phyloP scores from a whole-genome alignment of 2,329 filamentous ascomycete species.

The Pestalotiopsis sp. region DNA sequence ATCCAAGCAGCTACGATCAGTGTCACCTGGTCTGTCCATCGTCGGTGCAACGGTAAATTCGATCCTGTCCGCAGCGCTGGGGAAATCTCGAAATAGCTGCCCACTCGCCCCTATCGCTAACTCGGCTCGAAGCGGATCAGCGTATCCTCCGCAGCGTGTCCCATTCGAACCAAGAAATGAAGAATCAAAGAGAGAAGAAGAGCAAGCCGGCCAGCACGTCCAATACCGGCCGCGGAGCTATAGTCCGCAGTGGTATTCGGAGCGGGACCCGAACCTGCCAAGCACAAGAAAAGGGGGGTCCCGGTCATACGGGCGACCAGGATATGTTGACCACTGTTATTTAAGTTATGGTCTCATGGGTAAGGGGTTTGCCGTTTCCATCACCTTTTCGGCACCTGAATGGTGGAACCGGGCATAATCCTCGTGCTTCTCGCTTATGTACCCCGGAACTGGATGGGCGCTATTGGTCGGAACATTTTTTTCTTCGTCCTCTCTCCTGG shows the following conservation, averaged over 20 bases:
- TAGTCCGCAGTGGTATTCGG: conserved; percentile 4
- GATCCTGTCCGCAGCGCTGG: neutral
- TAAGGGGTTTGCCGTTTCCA: neutral
- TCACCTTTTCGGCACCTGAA: neutral
- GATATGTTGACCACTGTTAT: neutral
- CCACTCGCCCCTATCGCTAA: neutral
- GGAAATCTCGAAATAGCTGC: neutral
- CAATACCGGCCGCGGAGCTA: conserved; percentile 1
- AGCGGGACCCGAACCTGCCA: neutral
- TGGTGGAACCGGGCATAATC: neutral
- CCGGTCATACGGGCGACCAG: neutral
- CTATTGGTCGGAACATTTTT: neutral
- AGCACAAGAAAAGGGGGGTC: neutral
- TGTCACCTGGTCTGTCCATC: neutral
- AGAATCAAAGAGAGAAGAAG: neutral
- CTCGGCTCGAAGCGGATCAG: neutral
- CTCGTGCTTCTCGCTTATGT: neutral
- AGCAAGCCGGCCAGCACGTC: neutral
- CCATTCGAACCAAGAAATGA: neutral
- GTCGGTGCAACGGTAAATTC: neutral
- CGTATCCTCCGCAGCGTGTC: neutral
- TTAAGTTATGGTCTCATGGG: neutral
- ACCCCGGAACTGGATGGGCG: neutral
- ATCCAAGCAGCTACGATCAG: neutral
- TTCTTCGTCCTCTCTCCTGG: neutral